A percentile compares a stretch with the other conserved stretches of the same genome.
phyloP scores from a whole-genome alignment of 2,329 filamentous ascomycete genomes.

The Penicillium sp. region DNA sequence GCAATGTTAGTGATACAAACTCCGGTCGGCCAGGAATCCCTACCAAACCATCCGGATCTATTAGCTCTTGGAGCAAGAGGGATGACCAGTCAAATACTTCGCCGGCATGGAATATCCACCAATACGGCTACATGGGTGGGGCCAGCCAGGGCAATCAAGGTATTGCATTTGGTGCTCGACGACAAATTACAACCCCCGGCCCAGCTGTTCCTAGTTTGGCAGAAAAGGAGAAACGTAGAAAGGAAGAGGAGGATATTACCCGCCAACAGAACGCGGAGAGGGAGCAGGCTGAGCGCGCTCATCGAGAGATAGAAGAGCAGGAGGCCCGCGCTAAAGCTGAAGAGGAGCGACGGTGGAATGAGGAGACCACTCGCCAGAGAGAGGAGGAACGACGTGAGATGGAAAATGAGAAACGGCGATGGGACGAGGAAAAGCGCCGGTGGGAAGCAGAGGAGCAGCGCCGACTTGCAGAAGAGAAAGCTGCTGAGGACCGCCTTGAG shows the following conservation, averaged over 20 bases:
- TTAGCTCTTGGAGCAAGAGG: conserved; percentile 89
- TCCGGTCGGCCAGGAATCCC: conserved; percentile 58
- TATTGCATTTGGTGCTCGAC: conserved; percentile 83
- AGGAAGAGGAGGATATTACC: conserved; percentile 57
- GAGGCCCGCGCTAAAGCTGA: conserved; percentile 46
- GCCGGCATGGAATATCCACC: conserved; percentile 97
- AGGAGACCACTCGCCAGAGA: conserved; percentile 49
- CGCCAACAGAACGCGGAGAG: conserved; percentile 40
- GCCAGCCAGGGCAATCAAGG: conserved; percentile 95
- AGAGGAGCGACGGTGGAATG: conserved; percentile 49
- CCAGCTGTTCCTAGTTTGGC: conserved; percentile 77
- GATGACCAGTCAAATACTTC: conserved; percentile 75
- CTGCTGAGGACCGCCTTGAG: conserved; percentile 65
- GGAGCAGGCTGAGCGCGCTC: conserved; percentile 55
- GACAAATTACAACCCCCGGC: conserved; percentile 84
- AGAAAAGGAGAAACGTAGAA: conserved; percentile 74
- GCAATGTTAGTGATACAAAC: conserved; percentile 53
- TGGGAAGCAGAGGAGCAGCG: conserved; percentile 77
- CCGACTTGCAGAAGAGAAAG: conserved; percentile 69
- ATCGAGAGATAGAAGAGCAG: conserved; percentile 52
- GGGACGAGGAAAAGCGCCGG: conserved; percentile 58
- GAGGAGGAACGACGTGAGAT: conserved; percentile 49
- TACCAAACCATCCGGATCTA: conserved; percentile 56
- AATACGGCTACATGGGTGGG: conserved; percentile 98
- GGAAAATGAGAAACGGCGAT: conserved; percentile 48